These are phyloP conservation scores for Aspergillus luchuensis DNA, from an alignment of 2,329 filamentous ascomycete species.

Conservation along the genomic window DNA sequence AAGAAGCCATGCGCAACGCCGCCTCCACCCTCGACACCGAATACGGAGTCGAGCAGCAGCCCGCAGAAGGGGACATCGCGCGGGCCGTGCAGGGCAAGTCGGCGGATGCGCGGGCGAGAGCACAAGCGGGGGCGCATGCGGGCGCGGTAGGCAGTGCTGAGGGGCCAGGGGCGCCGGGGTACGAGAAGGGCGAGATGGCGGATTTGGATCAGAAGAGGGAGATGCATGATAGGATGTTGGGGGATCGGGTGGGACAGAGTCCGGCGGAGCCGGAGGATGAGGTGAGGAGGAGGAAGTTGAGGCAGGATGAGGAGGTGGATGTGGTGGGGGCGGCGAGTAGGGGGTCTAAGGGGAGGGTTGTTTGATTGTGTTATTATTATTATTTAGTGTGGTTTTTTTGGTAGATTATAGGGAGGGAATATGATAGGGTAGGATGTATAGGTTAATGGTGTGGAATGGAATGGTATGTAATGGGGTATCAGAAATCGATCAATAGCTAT, in stretches of 20 bases:
- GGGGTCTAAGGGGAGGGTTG: constrained; percentile 32
- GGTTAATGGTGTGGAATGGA: neutral
- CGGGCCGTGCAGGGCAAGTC: constrained; percentile 31
- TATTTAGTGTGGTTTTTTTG: neutral
- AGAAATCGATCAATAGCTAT: constrained; percentile 15
- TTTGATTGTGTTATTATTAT: constrained; percentile 34
- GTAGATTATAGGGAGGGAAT: neutral
- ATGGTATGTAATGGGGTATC: neutral
- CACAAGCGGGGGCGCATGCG: constrained; percentile 39
- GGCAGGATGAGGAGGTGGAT: constrained; percentile 32
- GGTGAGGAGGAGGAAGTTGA: constrained; percentile 30
- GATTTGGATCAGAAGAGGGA: constrained; percentile 38
- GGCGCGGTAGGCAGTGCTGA: constrained; percentile 35
- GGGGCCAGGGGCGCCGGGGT: constrained; percentile 33
- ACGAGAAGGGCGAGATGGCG: constrained; percentile 36
- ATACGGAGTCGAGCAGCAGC: constrained; percentile 42
- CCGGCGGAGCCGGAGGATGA: constrained; percentile 25
- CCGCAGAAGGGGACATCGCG: constrained; percentile 39
- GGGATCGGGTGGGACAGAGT: constrained; percentile 27
- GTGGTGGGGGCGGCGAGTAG: constrained; percentile 30
- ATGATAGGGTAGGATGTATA: neutral
- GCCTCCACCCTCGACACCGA: constrained; percentile 33
- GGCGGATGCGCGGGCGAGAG: constrained; percentile 21
- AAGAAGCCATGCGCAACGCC: constrained; percentile 22
- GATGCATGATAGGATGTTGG: constrained; percentile 38